Conservation (phyloP, 2,329 filamentous ascomycete genomes). For the Chaetomium sp. region DNA sequence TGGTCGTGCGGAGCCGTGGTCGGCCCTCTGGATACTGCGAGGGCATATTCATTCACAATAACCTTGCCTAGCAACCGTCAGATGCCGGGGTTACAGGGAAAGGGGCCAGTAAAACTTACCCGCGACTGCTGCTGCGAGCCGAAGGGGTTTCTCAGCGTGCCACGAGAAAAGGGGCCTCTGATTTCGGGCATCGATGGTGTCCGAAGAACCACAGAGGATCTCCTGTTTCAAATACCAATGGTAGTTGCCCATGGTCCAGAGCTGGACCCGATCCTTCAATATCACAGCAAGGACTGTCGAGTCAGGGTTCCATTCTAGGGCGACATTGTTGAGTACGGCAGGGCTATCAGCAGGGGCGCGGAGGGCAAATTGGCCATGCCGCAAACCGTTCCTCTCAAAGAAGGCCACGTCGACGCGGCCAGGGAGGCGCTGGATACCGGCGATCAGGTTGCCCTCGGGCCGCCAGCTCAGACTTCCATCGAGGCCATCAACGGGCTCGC, state of each 20-base stretch:
- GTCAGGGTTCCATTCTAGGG: conserved; percentile 85
- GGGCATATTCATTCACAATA: conserved; percentile 66
- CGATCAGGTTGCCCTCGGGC: conserved; percentile 86
- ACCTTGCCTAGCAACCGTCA: conserved; percentile 47
- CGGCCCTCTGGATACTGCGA: conserved; percentile 69
- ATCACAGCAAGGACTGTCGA: conserved; percentile 87
- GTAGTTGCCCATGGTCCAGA: conserved; percentile 98
- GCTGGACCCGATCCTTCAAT: conserved; percentile 73
- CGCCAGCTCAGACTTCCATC: conserved; percentile 88
- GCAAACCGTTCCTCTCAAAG: conserved; percentile 94
- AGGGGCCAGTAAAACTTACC: conserved; percentile 43
- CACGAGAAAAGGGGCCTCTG: conserved; percentile 56
- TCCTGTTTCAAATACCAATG: conserved; percentile 98
- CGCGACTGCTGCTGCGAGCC: conserved; percentile 59
- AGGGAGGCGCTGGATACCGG: conserved; percentile 74
- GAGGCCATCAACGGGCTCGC: conserved; percentile 91
- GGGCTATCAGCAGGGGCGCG: conserved; percentile 44
- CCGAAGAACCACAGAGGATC: conserved; percentile 51
- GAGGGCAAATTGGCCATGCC: conserved; percentile 92
- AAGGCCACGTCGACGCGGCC: conserved; percentile 82
- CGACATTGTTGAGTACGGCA: conserved; percentile 36
- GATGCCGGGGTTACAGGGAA: conserved; percentile 16
- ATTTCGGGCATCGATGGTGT: conserved; percentile 17
- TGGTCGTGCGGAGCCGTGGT: conserved; percentile 71
- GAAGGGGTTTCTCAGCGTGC: conserved; percentile 84